Percentiles rank a stretch among this genome's conserved stretches.
phyloP scores from a whole-genome alignment of 129 eudicot species.

The Chrysanthemum seticuspe region DNA sequence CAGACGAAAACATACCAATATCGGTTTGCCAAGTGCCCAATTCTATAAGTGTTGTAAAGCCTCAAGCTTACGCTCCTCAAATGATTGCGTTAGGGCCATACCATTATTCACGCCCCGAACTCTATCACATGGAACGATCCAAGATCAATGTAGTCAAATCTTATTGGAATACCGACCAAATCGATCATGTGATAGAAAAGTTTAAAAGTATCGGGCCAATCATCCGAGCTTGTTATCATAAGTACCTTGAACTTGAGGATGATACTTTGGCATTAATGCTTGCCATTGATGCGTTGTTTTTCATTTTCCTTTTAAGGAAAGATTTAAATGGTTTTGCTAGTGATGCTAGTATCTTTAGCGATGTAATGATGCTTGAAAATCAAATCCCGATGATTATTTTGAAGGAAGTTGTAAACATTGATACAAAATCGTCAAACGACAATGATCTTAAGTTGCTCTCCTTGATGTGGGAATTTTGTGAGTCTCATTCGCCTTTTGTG shows the following conservation, averaged over 20 bases:
- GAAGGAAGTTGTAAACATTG: no score
- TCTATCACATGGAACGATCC: constrained; percentile 29
- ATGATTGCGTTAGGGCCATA: constrained; percentile 28
- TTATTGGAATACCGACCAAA: background rate
- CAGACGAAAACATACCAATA: constrained; percentile 1
- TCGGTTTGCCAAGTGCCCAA: constrained; percentile 33
- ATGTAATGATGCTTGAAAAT: no score
- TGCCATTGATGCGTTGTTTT: constrained; percentile 37
- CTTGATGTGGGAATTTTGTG: constrained; percentile 15
- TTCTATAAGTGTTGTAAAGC: constrained; percentile 19
- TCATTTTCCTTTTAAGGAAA: constrained; percentile 21
- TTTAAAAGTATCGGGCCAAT: constrained; percentile 24
- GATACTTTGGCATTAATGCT: constrained; percentile 38
- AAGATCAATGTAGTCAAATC: constrained; percentile 30
- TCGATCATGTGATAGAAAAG: constrained; percentile 21
- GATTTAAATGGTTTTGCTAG: no score
- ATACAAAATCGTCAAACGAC: background rate
- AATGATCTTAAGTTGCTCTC: constrained; percentile 3
- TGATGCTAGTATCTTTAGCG: no score
- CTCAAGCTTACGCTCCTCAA: constrained; percentile 44
- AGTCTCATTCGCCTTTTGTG: constrained; percentile 16
- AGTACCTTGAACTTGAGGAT: constrained; percentile 31
- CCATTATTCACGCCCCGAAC: constrained; percentile 27
- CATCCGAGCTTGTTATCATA: constrained; percentile 35
- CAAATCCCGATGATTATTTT: no score